Evolutionary conservation across 1,284 basidiomycete species (phyloP).

Genomic region (Microbotryum violaceum): DNA sequence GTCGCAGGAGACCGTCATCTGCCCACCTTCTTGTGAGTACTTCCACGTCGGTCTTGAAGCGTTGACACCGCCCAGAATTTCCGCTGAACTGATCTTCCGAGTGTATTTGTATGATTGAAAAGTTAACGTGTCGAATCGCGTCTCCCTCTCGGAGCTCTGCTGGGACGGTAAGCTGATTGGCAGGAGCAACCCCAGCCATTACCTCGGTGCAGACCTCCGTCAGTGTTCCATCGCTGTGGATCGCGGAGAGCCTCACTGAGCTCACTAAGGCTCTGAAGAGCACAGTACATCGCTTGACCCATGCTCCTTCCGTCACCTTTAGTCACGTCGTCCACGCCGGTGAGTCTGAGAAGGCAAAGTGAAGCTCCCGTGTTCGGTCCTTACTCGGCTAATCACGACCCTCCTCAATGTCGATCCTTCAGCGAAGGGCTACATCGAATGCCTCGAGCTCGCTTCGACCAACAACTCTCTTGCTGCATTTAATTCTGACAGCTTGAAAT

Average conservation of each 20-base stretch:
- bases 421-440: slow-evolving; percentile 7
- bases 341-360: background rate
- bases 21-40: slow-evolving; percentile 15
- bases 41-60: no score
- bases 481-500: slow-evolving; percentile 16
- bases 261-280: background rate
- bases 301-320: slow-evolving; percentile 16
- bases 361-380: no score
- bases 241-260: no score
- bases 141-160: slow-evolving; percentile 15
- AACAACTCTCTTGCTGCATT: slow-evolving; percentile 2
- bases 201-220: slow-evolving; percentile 18
- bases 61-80: no score
- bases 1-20: slow-evolving; percentile 22
- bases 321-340: slow-evolving; percentile 9
- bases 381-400: no score
- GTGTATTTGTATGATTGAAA: background rate
- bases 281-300: slow-evolving; percentile 15
- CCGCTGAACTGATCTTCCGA: no score
- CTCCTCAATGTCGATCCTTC: no score
- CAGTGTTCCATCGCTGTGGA: background rate
- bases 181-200: background rate
- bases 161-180: slow-evolving; percentile 21
- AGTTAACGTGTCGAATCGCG: slow-evolving; percentile 5
- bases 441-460: slow-evolving; percentile 13